Evolutionary conservation across 2,329 filamentous ascomycete species (phyloP), one percentile per base, ranked within the genome.

Genomic region (Lecanicillium sp.): DNA sequence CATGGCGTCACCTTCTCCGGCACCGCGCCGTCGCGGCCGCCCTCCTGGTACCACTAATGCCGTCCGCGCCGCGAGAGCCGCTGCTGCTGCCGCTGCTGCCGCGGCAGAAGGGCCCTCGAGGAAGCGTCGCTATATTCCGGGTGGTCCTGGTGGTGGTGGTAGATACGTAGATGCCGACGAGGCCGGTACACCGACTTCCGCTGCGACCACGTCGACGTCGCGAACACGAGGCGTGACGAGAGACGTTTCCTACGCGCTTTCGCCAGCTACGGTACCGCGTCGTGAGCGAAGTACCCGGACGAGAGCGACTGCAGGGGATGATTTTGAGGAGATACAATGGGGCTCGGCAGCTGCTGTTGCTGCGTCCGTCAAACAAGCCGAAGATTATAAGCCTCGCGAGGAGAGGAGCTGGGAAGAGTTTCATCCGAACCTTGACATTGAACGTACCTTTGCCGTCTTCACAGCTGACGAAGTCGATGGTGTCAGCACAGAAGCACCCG

Each of bases 361-460:
- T 36, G 88, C 87, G 5, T 83, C 85, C 4, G 83, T 92, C 43
- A 85, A 87, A 49, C 88, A 95, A 56, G 89, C 80, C 52, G 92
- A 96, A 66, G 89, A 90, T 36, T 96, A 96, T 64, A 98, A 98
- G 59, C 92, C 92, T 22, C 76, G 92, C 54, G 92, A 98, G 63
- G 92, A 98, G 65, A 80, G 90, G 45, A 86, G 87, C 37, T 98
- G 90, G 88, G 89, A 95, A 54, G 92, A 98, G 58, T 96, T 96
- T 48, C 92, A 98, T 60, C 88, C 87, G 0, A 86, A 95, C 52
- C 75, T 98, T 37, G 89, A 96, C 63, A 88, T 95, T 35, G 87
- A 95, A 41, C 74, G 74, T 11, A 77, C 75, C 4, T 83, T 95
- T 47, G 78, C 83, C 48, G 70, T 95, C 3, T 89, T 89, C 55